Evolutionary conservation across 2,329 filamentous ascomycete species (phyloP), one percentile per base, ranked within the genome.

Genomic region (Calonectria naviculata): DNA sequence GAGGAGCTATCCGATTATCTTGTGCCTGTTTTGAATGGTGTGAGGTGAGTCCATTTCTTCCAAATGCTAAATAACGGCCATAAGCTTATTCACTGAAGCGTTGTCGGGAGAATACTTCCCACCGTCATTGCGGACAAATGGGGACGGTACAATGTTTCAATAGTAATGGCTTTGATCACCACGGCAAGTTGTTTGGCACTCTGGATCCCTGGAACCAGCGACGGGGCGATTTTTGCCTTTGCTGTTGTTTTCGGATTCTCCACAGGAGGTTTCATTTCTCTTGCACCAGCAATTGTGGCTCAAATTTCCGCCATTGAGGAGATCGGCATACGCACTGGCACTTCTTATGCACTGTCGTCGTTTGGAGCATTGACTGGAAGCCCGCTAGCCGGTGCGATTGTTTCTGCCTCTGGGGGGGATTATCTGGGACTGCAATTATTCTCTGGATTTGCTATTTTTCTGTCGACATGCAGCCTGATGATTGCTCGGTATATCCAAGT

Each of bases 241-340:
- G 78, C 84, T 1, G 78, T 81, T 8, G 74, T 85, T 17, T 87
- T 84, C 52, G 85, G 85, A 44, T 84, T 84, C 79, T 81, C 77
- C 61, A 85, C 83, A 0, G 84, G 84, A 26, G 84, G 83, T 21
- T 85, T 83, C 62, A 78, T 85, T 21, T 82, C 82, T 17, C 75
- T 86, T 5, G 78, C 83, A n/a, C 79, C 80, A 13, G 80, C 83
- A 1, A 79, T 86, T 2, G 76, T 85, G 8, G 82, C 81, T 2
- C 88, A 92, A 21, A 67, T 67, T 46, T 49, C 41, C 2, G 42
- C 34, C 12, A 67, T 67, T 24, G 31, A 46, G 19, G 38, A 67
- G 21, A 67, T 67, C 8, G 65, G 65, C 1, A 44, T 67, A 5
- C 65, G 65, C 19, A 67, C 65, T 2, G 42, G 65, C 19, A 67